Base-by-base conservation (phyloP, 768 basidiomycete species). In the Boletus tylopilopsis region DNA sequence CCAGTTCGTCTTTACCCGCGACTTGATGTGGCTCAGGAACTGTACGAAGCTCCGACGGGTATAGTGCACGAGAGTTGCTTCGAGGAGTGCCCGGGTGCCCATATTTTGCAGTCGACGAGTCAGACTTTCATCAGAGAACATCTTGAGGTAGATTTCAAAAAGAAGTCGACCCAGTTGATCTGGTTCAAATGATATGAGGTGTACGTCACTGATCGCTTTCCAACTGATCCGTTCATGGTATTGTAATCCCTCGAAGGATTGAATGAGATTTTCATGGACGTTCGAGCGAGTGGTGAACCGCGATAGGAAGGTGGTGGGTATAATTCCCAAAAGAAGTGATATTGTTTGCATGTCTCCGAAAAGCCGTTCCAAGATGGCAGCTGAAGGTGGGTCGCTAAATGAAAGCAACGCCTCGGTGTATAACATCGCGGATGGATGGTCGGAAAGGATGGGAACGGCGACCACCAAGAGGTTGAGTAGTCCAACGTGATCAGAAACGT, bases 41-140 rank as follows among this genome's bases (percentile, higher is more conserved):
- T 68, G 53, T 1, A 67, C 78, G 44, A 82, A 81, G 27, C 71
- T 75, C 32, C 67, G 66, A 12, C 82, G 73, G 10, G 63, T 71
- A 54, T 84, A 82, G 51, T 77, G 77, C 19, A 73, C 23, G 25
- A 68, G 50, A 25, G 49, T 58, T 11, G 61, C 55, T 12, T 47
- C 48, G 1, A 34, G 35, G 10, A 55, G 0, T 9, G 42, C 47
- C 16, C 41, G 52, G 10, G 13, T 29, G 12, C 18, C 1, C 10
- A 44, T 6, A 15, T 48, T 47, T 32, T 49, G 42, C 15, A 62
- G 3, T 19, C 42, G 53, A 38, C 50, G 47, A 10, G 35, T 19
- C 36, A 59, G n/a, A 21, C 66, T 56, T 27, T 68, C 67, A 1
- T 71, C 52, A 3, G 56, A 52, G 35, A 68, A 71, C 66, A 71